phyloP scores from a whole-genome alignment of 441 rosid species.

The Adansonia madagascariensis region DNA sequence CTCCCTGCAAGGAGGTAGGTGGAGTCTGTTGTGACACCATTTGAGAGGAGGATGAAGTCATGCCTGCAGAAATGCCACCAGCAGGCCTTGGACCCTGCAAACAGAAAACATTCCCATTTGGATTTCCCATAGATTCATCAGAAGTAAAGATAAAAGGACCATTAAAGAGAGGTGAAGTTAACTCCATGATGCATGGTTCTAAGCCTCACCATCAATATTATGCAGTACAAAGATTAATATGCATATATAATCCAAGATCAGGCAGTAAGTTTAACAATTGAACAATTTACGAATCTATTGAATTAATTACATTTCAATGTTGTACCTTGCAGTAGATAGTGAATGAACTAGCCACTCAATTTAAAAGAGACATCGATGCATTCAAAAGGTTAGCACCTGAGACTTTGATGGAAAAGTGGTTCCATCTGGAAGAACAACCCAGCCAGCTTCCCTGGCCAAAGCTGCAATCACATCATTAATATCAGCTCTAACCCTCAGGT shows the following conservation, averaged over 20 bases:
- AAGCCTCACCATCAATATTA: background rate
- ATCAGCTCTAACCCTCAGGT: conserved; percentile 98
- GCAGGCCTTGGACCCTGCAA: conserved; percentile 74
- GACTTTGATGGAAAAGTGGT: conserved; percentile 94
- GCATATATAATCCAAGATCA: background rate
- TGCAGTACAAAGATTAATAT: conserved; percentile 1
- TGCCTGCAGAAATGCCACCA: conserved; percentile 57
- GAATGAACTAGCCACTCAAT: conserved; percentile 2
- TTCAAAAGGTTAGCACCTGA: conserved; percentile 62
- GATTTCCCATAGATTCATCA: background rate
- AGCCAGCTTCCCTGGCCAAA: conserved; percentile 98
- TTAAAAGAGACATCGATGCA: conserved; percentile 16
- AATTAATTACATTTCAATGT: conserved; percentile 2
- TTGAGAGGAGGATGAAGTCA: conserved; percentile 64
- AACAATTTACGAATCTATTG: background rate
- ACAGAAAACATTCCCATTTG: conserved; percentile 28
- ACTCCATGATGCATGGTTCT: conserved; percentile 4
- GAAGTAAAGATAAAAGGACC: conserved; percentile 21
- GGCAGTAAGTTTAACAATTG: background rate
- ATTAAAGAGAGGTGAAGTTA: conserved; percentile 13
- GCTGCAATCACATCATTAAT: conserved; percentile 98
- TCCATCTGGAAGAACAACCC: conserved; percentile 99
- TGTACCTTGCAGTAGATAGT: conserved; percentile 3
- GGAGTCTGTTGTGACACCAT: conserved; percentile 62
- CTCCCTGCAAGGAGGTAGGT: conserved; percentile 63